Base-by-base conservation (phyloP, 2,329 filamentous ascomycete genomes). In the Cladosporium sp. region DNA sequence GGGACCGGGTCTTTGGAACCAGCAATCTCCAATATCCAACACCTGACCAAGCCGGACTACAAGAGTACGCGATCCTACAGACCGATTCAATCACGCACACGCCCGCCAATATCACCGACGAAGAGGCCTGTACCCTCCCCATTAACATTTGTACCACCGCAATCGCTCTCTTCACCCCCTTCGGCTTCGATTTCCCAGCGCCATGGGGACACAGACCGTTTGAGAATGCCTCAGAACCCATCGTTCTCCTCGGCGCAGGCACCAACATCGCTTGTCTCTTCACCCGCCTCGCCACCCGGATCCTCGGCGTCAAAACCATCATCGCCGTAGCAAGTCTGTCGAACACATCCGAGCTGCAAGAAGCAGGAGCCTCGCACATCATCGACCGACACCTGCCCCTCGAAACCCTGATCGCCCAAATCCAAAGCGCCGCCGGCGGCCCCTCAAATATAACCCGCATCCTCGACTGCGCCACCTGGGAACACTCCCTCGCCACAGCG, bases 201-300 rank as follows among this genome's bases (percentile, higher is more conserved):
- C 53, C 53, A 14, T 56, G 53, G 53, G 53, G 37, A 23, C 10
- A 35, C 26, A 53, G 3, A 18, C 26, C 50, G 1, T 33, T 56
- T 4, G 26, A 3, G 7, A 2, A 33, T 11, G 28, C 11, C 16
- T 56, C 31, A 6, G 18, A 31, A 12, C 53, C 53, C n/a, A 56
- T 56, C 14, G 5, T 56, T 29, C 28, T 56, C 3, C 53, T 56
- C 8, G 53, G 53, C 18, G 53, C 53, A 11, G 53, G 53, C n/a
- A 64, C 66, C 49, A 65, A 65, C 18, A 44, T 67, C n/a, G 66
- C 63, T 21, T 26, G 40, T 14, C 55, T 63, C 14, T 64, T 64
- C 11, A 28, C 23, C 6, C 64, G 65, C 31, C 55, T 65, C 37
- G 57, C 63, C 11, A 62, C 58, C 18, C 58, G 40, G 0, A 52